Conservation (phyloP, 2,329 filamentous ascomycete genomes). For the Tolypocladium tropicale region DNA sequence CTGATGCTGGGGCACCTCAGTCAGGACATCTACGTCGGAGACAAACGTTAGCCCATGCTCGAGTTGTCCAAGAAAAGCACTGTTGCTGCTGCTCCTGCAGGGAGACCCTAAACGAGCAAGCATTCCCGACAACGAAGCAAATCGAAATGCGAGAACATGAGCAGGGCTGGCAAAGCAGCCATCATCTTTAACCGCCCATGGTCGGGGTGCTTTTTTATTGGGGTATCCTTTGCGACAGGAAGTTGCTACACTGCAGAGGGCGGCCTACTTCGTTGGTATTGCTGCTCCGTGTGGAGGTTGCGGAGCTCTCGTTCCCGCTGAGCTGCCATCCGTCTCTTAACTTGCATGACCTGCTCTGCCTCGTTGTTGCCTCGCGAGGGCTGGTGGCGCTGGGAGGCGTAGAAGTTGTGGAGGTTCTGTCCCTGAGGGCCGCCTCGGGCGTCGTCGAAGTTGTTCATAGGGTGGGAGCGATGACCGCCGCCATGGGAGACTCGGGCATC, state of each 20-base stretch:
- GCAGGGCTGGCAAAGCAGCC: constrained; percentile 3
- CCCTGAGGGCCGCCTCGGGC: constrained; percentile 54
- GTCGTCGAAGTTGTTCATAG: constrained; percentile 72
- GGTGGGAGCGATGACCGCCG: constrained; percentile 65
- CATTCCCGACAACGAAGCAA: not conserved
- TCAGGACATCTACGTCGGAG: constrained; percentile 38
- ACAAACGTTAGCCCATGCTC: constrained; percentile 25
- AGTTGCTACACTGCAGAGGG: constrained; percentile 63
- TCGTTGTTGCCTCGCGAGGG: constrained; percentile 74
- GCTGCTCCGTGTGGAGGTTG: constrained; percentile 99
- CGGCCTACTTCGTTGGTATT: constrained; percentile 98
- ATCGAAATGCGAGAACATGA: constrained; percentile 1
- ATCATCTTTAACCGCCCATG: constrained; percentile 9
- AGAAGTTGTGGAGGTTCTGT: constrained; percentile 81
- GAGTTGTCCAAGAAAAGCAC: constrained; percentile 11
- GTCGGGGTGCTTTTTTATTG: constrained; percentile 24
- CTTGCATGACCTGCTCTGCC: constrained; percentile 97
- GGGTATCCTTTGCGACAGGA: constrained; percentile 21
- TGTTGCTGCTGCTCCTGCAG: not conserved
- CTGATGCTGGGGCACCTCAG: constrained; percentile 27
- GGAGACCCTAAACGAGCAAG: constrained; percentile 3
- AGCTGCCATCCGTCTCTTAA: constrained; percentile 97
- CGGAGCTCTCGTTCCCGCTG: constrained; percentile 98
- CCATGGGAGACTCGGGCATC: constrained; percentile 61
- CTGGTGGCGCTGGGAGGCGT: constrained; percentile 87